Conservation (phyloP, 2,329 filamentous ascomycete species). For the Fusarium sp. region DNA sequence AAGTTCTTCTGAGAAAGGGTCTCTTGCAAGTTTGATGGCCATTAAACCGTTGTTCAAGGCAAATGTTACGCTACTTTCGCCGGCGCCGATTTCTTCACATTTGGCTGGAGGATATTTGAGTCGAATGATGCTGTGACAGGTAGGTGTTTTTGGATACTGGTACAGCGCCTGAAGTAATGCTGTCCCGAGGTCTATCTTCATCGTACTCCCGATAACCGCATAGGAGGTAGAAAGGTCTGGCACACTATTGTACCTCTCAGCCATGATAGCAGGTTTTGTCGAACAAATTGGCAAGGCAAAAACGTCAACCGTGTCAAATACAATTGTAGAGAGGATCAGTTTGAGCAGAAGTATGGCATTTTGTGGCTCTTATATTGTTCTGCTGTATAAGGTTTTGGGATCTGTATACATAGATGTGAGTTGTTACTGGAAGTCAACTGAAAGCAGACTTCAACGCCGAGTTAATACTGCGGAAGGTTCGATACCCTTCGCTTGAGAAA, state of each 20-base stretch:
- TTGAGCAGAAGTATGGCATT: no score
- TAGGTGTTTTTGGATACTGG: neutral
- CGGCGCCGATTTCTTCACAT: slow-evolving; percentile 42
- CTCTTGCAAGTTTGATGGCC: slow-evolving; percentile 39
- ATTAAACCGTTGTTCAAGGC: slow-evolving; percentile 2
- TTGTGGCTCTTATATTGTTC: no score
- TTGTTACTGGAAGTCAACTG: no score
- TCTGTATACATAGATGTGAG: no score
- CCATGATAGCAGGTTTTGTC: neutral
- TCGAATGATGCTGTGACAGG: neutral
- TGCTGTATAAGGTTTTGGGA: no score
- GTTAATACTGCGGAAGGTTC: no score
- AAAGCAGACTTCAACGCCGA: no score
- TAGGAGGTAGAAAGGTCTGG: neutral
- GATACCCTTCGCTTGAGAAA: no score
- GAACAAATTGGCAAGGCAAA: no score
- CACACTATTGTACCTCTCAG: neutral
- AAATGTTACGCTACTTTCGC: slow-evolving; percentile 43
- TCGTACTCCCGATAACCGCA: neutral
- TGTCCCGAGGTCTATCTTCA: neutral
- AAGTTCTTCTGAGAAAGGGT: slow-evolving; percentile 1
- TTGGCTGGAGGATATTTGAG: neutral
- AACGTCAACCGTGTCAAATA: no score
- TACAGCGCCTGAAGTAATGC: neutral
- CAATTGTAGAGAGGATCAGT: no score